Conservation (phyloP, 306 rosid genomes). For the Pueraria montana region DNA sequence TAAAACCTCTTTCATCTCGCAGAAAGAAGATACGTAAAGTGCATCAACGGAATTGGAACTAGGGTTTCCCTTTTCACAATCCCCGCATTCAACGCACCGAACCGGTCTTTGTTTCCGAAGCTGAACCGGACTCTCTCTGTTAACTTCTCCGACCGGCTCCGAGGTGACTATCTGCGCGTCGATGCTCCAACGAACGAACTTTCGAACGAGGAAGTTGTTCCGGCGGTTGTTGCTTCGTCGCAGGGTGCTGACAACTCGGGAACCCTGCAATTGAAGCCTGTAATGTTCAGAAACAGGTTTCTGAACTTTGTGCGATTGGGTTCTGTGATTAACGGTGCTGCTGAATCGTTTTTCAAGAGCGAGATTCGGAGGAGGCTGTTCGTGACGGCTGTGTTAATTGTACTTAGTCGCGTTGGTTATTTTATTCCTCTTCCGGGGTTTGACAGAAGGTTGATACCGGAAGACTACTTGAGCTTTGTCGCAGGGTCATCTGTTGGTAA, state of each 20-base stretch:
- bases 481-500: conserved; percentile 93
- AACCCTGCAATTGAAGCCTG: conserved; percentile 41
- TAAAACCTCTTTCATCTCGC: conserved; percentile 19
- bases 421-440: conserved; percentile 97
- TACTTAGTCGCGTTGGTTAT: conserved; percentile 91
- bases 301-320: conserved; percentile 77
- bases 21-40: conserved; percentile 53
- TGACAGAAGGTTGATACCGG: conserved; percentile 95
- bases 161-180: conserved; percentile 53
- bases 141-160: conserved; percentile 58
- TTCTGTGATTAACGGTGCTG: conserved; percentile 82
- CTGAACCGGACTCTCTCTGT: conserved; percentile 45
- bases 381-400: conserved; percentile 84
- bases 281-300: conserved; percentile 71
- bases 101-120: conserved; percentile 51
- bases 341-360: conserved; percentile 92
- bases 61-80: conserved; percentile 42
- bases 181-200: conserved; percentile 58
- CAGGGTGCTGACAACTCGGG: conserved; percentile 6
- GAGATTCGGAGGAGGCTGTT: conserved; percentile 93
- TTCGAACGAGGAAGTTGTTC: conserved; percentile 50
- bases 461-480: conserved; percentile 87
- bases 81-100: conserved; percentile 40
- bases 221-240: conserved; percentile 43
- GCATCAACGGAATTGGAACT: conserved; percentile 46